A percentile compares a stretch with the other conserved stretches of the same genome.
Conservation (phyloP, 345 rosid species). For the Bruguiera gymnorhiza region DNA sequence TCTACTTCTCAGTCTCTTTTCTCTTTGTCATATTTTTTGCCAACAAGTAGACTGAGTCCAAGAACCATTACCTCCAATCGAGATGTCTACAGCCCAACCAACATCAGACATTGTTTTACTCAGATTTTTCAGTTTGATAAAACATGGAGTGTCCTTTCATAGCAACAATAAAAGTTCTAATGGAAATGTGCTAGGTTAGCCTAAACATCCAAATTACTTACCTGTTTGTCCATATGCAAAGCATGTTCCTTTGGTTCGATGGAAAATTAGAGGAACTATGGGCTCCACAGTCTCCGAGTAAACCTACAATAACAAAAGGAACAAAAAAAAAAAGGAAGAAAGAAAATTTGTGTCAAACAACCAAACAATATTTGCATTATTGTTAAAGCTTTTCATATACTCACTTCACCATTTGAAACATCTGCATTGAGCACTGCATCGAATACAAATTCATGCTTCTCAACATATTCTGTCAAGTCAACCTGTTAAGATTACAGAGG, state of each 20-base stretch:
- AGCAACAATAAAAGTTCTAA: too few relatives aligned
- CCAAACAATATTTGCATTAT: neutral
- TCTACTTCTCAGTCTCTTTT: too few relatives aligned
- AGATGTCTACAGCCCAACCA: too few relatives aligned
- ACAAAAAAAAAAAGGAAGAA: neutral
- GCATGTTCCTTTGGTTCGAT: constrained; percentile 58
- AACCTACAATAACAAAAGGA: constrained; percentile 25
- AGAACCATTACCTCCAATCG: too few relatives aligned
- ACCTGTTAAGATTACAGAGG: constrained; percentile 34
- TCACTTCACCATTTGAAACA: constrained; percentile 53
- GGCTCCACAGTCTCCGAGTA: constrained; percentile 59
- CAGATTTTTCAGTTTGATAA: too few relatives aligned
- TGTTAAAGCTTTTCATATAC: constrained; percentile 10
- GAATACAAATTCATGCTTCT: constrained; percentile 59
- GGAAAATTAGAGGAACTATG: constrained; percentile 50
- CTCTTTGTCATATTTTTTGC: too few relatives aligned
- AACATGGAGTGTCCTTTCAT: too few relatives aligned
- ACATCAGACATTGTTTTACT: too few relatives aligned
- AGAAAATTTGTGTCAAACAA: constrained; percentile 6
- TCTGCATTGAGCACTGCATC: constrained; percentile 52
- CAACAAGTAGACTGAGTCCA: too few relatives aligned
- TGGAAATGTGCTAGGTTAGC: too few relatives aligned
- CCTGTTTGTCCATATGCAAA: constrained; percentile 68
- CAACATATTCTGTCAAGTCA: constrained; percentile 56
- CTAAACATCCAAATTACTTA: constrained; percentile 15